Evolutionary conservation across 371 early-diverging fungal species (phyloP), one percentile per base, ranked within the genome.

Genomic region (Saksenaea vasiformis): DNA sequence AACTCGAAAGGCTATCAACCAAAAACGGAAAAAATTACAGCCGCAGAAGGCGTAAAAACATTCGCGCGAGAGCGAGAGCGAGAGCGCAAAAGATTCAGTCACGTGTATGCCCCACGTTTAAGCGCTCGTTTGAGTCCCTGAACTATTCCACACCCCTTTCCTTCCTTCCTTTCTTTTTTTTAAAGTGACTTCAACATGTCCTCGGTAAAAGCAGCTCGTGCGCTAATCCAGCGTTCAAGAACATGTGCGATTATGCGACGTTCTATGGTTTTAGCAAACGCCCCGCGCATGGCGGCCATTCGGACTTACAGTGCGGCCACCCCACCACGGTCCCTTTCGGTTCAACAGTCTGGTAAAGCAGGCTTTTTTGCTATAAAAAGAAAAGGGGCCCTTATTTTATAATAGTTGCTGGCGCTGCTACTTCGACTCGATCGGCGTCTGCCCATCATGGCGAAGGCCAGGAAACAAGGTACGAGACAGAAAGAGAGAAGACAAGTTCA

Each of bases 261-360:
- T 47, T 47, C 22, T 19, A 19, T 47, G 24, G 24, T 22, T 47
- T 47, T 47, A 22, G 17, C 47, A 4, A 19, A 22, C 22, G 22
- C 22, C 22, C 47, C n/a, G 47, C 47, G 47, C 15, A 8, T 22
- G 3, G 26, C 19, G 47, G 2, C 19, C 9, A 4, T 47, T 47
- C 47, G 47, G 47, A 47, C 47, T 47, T 47, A 47, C 47, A 47
- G 47, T 22, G n/a, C 47, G 47, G 47, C 47, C 10, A 47, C 3
- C 24, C 47, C 47, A 2, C 47, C 47, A 47, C 47, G 47, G 22
- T 47, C 19, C 22, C n/a, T 47, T 22, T 47, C 47, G 22, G n/a
- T 22, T 22, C 47, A 47, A 47, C 24, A 3, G 1, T 19, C 47
- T 19, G 47, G 47, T 47, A 47, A 22, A 22, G 2, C 22, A 19